Evolutionary conservation across 176 grass and related monocot genomes (phyloP).

Genomic region (Microstegium vimineum): DNA sequence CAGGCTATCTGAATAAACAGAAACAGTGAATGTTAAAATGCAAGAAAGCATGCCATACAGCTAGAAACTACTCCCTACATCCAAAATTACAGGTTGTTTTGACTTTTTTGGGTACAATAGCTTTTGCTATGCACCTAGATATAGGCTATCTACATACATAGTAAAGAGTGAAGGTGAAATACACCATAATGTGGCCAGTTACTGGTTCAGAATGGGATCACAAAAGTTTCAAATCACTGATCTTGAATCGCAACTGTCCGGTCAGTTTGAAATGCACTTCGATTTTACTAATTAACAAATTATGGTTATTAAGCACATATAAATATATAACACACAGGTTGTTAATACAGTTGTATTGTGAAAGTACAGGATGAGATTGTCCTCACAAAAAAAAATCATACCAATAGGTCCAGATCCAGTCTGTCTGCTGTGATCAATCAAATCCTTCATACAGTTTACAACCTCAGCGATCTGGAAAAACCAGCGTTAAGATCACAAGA

Average conservation of each 20-base stretch:
- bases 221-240: not conserved
- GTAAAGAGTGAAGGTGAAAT: not conserved
- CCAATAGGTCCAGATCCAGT: conserved; percentile 83
- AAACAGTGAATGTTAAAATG: conserved; percentile 1
- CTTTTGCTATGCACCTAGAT: not conserved
- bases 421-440: conserved; percentile 94
- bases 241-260: not conserved
- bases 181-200: not conserved
- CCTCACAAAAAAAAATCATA: conserved; percentile 24
- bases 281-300: not conserved
- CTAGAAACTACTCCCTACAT: not conserved
- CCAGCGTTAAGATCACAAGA: conserved; percentile 21
- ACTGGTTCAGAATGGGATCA: not conserved
- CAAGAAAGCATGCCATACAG: not conserved
- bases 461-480: conserved; percentile 87
- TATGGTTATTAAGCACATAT: not conserved
- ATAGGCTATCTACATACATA: not conserved
- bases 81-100: not conserved
- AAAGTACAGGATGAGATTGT: conserved; percentile 2
- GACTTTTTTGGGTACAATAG: not conserved
- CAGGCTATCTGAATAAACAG: conserved; percentile 72
- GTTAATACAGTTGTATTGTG: not conserved
- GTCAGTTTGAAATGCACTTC: not conserved
- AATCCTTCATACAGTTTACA: conserved; percentile 98
- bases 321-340: not conserved